Conservation (phyloP, 2,329 filamentous ascomycete species). For the Colletotrichum lupini region DNA sequence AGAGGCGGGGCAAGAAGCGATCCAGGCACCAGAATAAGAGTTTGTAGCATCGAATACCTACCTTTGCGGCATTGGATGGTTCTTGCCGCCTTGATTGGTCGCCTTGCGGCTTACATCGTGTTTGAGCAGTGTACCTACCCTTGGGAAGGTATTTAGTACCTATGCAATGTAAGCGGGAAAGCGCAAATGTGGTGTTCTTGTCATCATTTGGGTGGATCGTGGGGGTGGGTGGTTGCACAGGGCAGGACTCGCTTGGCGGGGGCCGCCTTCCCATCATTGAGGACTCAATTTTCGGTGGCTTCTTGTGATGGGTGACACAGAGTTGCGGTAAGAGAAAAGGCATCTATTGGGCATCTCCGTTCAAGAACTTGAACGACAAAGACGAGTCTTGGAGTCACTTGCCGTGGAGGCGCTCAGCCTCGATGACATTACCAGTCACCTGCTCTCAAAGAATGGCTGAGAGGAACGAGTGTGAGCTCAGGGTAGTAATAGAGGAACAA, state of each 20-base stretch:
- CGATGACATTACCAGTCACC: not conserved
- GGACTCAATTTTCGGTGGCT: not conserved
- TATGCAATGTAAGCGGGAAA: not conserved
- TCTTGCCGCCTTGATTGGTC: slow-evolving; percentile 1
- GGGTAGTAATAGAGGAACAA: not conserved
- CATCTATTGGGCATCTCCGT: not conserved
- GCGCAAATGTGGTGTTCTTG: not conserved
- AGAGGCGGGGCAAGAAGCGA: not conserved
- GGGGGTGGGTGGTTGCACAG: not conserved
- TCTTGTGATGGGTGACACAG: slow-evolving; percentile 1
- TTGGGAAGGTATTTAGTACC: not conserved
- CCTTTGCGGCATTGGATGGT: not conserved
- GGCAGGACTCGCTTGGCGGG: not conserved
- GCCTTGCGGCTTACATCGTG: not conserved
- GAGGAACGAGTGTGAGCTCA: not conserved
- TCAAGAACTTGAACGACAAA: not conserved
- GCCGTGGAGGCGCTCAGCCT: not conserved
- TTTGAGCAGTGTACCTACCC: not conserved
- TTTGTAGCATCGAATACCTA: not conserved
- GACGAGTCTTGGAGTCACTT: not conserved
- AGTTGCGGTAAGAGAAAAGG: not conserved
- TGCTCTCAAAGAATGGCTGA: not conserved
- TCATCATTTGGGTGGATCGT: slow-evolving; percentile 11
- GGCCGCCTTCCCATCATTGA: not conserved
- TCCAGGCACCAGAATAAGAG: not conserved